Evolutionary conservation across 1,284 basidiomycete genomes (phyloP), one percentile per base, ranked within the genome.

Genomic region (Megacollybia platyphylla): DNA sequence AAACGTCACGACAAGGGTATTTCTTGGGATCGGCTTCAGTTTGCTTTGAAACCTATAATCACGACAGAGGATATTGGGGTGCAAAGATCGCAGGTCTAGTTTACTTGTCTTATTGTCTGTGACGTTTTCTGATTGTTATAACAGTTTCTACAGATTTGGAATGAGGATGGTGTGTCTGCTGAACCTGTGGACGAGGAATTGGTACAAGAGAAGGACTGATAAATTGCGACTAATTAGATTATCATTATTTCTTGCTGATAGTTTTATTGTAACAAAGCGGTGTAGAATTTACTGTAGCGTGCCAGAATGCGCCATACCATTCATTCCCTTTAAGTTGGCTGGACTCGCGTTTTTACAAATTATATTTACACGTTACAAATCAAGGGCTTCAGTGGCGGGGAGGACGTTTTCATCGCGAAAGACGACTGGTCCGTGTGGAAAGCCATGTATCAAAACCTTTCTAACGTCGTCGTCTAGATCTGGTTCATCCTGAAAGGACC

Each of bases 111-210:
- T 2, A 27, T 27, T 38, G 27, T 15, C 35, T 4, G 1, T 6
- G 10, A 30, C 36, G 11, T n/a, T 8, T 39, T 34, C 26, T 42
- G 10, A 43, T 31, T 41, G 24, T 15, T n/a, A 43, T 41, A 35
- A 10, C 26, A 15, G 3, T 36, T 45, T 11, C 32, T 48, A 36
- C 46, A 44, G 3, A 40, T 86, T 42, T 88, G 85, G 85, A 80
- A 79, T 46, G 83, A 83, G 56, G 85, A 88, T 49, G 85, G 85
- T 15, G 68, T 83, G 32, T 65, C 65, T n/a, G 74, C 70, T 6
- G 83, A 86, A 57, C 83, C 81, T 9, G 75, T 76, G 49, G 79
- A 79, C 40, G 64, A 67, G 37, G 20, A 24, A 24, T 24, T 24
- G 3, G 20, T 24, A 24, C 20, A 24, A 24, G 20, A 24, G 20